Base-by-base conservation (phyloP, 176 grass and related monocot species). In the Tillandsia leiboldiana region DNA sequence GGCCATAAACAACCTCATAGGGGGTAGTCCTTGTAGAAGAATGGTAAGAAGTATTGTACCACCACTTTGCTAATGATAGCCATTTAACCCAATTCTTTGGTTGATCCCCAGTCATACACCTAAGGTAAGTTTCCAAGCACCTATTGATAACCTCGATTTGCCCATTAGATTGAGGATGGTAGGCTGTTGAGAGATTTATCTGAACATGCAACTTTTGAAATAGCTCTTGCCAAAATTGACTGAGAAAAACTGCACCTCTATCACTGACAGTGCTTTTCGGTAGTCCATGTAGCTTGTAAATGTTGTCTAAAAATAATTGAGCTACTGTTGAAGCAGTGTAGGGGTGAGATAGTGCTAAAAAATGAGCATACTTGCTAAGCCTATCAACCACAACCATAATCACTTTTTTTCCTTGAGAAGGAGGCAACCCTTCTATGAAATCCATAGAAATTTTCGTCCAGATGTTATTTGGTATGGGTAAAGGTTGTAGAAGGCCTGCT, bases 341-440 rank as follows among this genome's bases (percentile, higher is more conserved):
- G 4, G 72, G 26, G 1, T 75, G 72, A 2, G 56, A 8, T 5
- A 75, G 57, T 0, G 9, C 1, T 8, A 75, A 2, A 1, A 73
- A 73, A 24, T 73, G 70, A 0, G 12, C 7, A 47, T 23, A 73
- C 11, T 73, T 73, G 1, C 51, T 73, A 0, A 74, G 9, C 11
- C 23, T 24, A 20, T 74, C 72, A 0, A 74, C 20, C 12, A 74
- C 56, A 1, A 76, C 73, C 20, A 76, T 13, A 7, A 76, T 76
- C 0, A 42, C 22, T 0, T 62, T 7, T 14, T 26, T 73, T 0
- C 51, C 70, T 5, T 61, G 8, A 0, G 48, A 58, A 5, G 15
- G 53, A 0, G 70, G 70, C 0, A 75, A 18, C 0, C 72, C 72
- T 11, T 28, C 7, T 12, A 77, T 42, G 14, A 77, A 77, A 15